Base-by-base conservation (phyloP, 2,329 filamentous ascomycete species). In the Pseudopyricularia cyperi region DNA sequence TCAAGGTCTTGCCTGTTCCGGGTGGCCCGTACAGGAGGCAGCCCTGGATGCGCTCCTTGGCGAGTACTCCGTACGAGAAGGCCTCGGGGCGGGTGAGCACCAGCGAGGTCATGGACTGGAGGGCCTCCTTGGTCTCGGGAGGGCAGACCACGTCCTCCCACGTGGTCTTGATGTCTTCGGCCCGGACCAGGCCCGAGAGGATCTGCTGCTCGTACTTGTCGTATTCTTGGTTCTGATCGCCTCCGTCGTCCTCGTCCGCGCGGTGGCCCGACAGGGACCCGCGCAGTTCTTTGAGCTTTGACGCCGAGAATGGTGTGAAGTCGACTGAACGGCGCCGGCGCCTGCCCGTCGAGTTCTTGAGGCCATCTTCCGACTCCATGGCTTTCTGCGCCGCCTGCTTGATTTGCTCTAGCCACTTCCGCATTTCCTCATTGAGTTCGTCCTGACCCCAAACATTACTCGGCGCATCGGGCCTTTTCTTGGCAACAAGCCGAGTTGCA, bases 31-130 rank as follows among this genome's bases (percentile, higher is more conserved):
- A 95, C 0, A 95, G 73, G 1, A 95, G 77, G 48, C 93, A 82
- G 14, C 93, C 93, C 0, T 90, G 87, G 48, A 98, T 94, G 59
- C 89, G 87, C 63, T 97, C 90, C 1, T 83, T 88, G 2, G 89
- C 87, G 12, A 98, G 77, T 4, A 98, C 88, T 66, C 93, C 93
- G 59, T 98, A 98, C 11, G 83, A 83, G 68, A 97, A 98, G n/a
- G 90, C 91, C 56, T 97, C 90, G 0, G 93, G 93, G 0, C 91
- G 82, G 50, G 88, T 74, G 5, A 98, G 74, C 0, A 90, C 93
- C 17, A 98, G 73, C 1, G 87, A 88, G 0, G 93, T 98, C 50
- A 97, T 76, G 5, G 89, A 88, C 64, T 91, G 89, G 52, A 98
- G 75, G 1, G 90, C 86, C 22, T 93, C 87, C 30, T 94, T 85